These are phyloP conservation scores for Aspergillus kassunensis DNA, from an alignment of 495 filamentous ascomycete genomes.

Conservation along the genomic window DNA sequence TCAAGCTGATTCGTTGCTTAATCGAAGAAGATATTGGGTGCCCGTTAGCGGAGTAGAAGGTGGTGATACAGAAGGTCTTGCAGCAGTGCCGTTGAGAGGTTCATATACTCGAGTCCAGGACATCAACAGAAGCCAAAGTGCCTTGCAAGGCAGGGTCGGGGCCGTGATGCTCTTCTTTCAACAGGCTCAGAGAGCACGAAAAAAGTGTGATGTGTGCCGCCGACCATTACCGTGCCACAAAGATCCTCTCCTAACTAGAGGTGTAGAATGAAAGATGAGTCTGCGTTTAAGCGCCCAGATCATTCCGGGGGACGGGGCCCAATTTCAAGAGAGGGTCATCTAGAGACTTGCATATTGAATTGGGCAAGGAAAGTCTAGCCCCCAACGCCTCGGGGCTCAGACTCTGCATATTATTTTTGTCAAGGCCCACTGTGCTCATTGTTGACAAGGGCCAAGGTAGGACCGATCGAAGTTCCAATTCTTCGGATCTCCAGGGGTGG, in stretches of 20 bases:
- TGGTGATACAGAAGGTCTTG: slow-evolving; percentile 1
- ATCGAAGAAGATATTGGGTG: not conserved
- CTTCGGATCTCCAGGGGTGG: slow-evolving; percentile 24
- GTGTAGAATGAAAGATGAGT: slow-evolving; percentile 33
- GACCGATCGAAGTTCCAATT: slow-evolving; percentile 20
- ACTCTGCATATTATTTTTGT: slow-evolving; percentile 16
- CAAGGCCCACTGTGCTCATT: slow-evolving; percentile 22
- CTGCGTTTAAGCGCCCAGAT: slow-evolving; percentile 42
- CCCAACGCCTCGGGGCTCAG: slow-evolving; percentile 27
- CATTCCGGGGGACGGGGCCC: slow-evolving; percentile 13
- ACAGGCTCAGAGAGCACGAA: slow-evolving; percentile 39
- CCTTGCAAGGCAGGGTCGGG: slow-evolving; percentile 38
- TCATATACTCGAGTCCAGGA: slow-evolving; percentile 21
- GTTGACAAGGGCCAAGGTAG: slow-evolving; percentile 16
- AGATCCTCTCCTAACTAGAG: slow-evolving; percentile 24
- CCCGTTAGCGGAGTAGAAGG: not conserved
- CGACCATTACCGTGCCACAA: slow-evolving; percentile 35
- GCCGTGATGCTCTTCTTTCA: slow-evolving; percentile 28
- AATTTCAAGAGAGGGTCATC: slow-evolving; percentile 14
- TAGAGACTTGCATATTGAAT: slow-evolving; percentile 17
- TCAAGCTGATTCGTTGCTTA: not conserved
- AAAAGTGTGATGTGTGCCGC: slow-evolving; percentile 29
- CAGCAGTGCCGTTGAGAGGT: slow-evolving; percentile 11
- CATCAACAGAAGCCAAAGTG: slow-evolving; percentile 31
- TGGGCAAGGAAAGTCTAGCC: slow-evolving; percentile 22